Base-by-base conservation (phyloP, 1,284 basidiomycete genomes). In the Tilletia caries region DNA sequence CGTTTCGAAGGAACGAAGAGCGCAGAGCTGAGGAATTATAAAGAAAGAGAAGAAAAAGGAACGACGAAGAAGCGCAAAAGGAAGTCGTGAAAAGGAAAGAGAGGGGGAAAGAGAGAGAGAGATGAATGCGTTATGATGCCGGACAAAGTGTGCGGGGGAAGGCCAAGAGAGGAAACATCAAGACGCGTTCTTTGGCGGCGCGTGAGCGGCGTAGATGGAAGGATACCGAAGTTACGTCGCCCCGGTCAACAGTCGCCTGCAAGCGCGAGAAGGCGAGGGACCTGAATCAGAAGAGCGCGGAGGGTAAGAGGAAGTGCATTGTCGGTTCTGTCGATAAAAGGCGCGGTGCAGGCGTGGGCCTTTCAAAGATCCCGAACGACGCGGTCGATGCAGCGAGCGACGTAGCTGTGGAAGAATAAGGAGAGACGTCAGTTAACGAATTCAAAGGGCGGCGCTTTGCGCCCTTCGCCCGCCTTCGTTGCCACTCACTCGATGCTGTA, bases 301-400 rank as follows among this genome's bases (percentile, higher is more conserved):
- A n/a, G n/a, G n/a, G n/a, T n/a, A n/a, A n/a, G n/a, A n/a, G n/a
- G n/a, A n/a, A n/a, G n/a, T n/a, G n/a, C n/a, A n/a, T n/a, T n/a
- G n/a, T n/a, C n/a, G n/a, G 48, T n/a, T 50, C 2, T 8, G 8
- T 12, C 48, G 25, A 8, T 12, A n/a, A 50, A 50, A n/a, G 48
- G 37, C 37, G 37, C 37, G 37, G 37, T 41, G 37, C 10, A 41
- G 15, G 37, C 37, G 15, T 41, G 37, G 37, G 10, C 37, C 54
- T 4, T 29, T 58, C 58, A 62, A 34, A 37, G 6, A 37, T 77
- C 76, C 32, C 79, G 73, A 29, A 78, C 76, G 13, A 79, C 79
- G 68, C 74, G 73, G 76, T 82, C 79, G 70, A 82, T 82, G 77
- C 79, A 81, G 27, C 67, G 67, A 15, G 80, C 80, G 15, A 82